Evolutionary conservation across 2,329 filamentous ascomycete genomes (phyloP), one percentile per base, ranked within the genome.

Genomic region (Nemania sp.): DNA sequence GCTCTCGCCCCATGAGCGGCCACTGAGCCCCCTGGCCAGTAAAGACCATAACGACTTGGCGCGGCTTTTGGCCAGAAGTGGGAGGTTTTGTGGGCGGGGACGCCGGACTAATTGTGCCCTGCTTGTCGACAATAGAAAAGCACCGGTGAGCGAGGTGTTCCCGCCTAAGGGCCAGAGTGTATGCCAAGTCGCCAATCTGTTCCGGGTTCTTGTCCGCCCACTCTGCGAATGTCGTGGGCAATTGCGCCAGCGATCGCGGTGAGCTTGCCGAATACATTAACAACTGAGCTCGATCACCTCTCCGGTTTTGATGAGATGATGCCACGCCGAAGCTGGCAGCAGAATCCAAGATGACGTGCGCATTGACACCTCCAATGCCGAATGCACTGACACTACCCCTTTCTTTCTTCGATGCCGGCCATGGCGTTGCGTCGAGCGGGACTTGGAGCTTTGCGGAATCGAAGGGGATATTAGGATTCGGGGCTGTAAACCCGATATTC

Each of bases 351-450:
- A 62, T 56, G 5, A 62, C 66, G 24, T 74, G 72, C 1, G 67
- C 70, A 45, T 73, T 74, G 1, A 68, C 51, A 2, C 72, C 72
- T 1, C 70, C 72, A 5, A 73, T 61, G 0, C 72, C 71, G 43
- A 73, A 74, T 3, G 61, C 65, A 40, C 71, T 74, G 2, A 74
- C 53, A 3, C 64, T 66, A 1, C 65, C 64, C 22, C 64, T 40
- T 17, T 68, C 61, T 3, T 50, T 28, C 11, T 59, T 56, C 12
- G 56, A 59, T 8, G 48, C 6, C 1, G 72, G 72, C 70, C 71
- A 74, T 1, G 68, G 65, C 2, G 54, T 48, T 6, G 68, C 46
- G 22, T 69, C 54, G 1, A 54, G 51, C 0, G 72, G 71, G 5
- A 74, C 70, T 1, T 37, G 60, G 9, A 73, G 62, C 12, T 63